phyloP scores from a whole-genome alignment of 352 stramenopile genomes.

The Phytophthora rubi region DNA sequence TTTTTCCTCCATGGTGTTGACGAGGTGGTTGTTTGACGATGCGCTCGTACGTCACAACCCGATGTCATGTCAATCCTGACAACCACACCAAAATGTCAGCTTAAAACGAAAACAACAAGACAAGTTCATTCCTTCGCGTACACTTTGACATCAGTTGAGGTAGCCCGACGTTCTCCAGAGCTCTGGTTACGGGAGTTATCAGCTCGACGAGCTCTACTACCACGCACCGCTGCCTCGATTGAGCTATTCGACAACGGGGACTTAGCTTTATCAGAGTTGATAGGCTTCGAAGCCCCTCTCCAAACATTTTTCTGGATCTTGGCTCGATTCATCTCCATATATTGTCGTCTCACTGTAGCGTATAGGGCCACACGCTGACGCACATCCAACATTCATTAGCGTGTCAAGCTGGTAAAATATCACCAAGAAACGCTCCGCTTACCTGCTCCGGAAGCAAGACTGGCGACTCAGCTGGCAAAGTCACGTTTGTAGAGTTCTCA shows the following conservation, averaged over 20 bases:
- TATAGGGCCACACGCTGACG: constrained; percentile 56
- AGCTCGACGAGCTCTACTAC: constrained; percentile 17
- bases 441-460: constrained; percentile 33
- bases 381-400: constrained; percentile 5
- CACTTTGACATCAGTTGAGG: constrained; percentile 12
- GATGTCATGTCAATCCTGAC: constrained; percentile 47
- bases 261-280: constrained; percentile 8
- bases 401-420: neutral
- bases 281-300: constrained; percentile 2
- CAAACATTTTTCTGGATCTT: constrained; percentile 21
- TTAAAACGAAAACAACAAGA: neutral
- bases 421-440: neutral
- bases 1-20: constrained; percentile 68
- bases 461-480: constrained; percentile 13
- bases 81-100: neutral
- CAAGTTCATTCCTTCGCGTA: constrained; percentile 4
- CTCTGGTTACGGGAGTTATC: neutral
- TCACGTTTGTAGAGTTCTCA: neutral
- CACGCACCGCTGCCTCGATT: constrained; percentile 18
- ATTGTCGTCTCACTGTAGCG: constrained; percentile 56
- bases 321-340: constrained; percentile 64
- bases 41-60: constrained; percentile 42
- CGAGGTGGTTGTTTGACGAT: constrained; percentile 43
- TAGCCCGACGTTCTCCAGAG: neutral
- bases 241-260: constrained; percentile 13